Percentiles rank a stretch among this genome's conserved stretches.
Evolutionary conservation across 148 eudicot genomes (phyloP).

Genomic region (Linanthus parryae): DNA sequence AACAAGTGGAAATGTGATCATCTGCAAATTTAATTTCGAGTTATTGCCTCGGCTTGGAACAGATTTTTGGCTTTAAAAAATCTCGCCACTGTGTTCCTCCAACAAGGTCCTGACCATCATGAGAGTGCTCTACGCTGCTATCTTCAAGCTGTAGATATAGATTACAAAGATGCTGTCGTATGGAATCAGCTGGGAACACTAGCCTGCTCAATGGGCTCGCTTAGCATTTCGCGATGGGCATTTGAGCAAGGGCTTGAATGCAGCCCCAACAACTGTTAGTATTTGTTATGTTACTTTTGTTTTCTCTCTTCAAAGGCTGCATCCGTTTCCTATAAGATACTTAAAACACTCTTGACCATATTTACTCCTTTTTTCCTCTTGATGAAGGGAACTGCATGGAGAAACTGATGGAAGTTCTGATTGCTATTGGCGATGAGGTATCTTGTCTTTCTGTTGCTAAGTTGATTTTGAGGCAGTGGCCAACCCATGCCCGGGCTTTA

Average conservation of each 20-base stretch:
- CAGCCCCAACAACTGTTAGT: constrained; percentile 97
- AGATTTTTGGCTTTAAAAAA: constrained; percentile 94
- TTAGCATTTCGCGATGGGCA: constrained; percentile 96
- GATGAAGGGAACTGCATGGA: constrained; percentile 98
- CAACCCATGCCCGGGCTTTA: constrained; percentile 92
- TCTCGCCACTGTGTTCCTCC: constrained; percentile 87
- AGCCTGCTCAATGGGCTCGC: constrained; percentile 86
- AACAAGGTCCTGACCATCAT: constrained; percentile 66
- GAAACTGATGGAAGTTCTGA: constrained; percentile 91
- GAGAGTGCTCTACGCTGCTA: constrained; percentile 83
- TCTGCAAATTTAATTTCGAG: not conserved
- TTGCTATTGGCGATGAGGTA: constrained; percentile 95
- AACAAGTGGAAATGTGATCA: too few species aligned
- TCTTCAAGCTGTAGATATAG: constrained; percentile 98
- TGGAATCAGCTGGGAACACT: constrained; percentile 98
- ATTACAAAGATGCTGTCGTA: constrained; percentile 82
- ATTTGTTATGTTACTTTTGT: constrained; percentile 1
- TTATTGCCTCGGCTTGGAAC: too few species aligned
- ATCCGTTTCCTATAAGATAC: not conserved
- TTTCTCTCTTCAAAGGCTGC: not conserved
- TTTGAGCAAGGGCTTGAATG: constrained; percentile 96
- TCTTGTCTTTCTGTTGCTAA: constrained; percentile 91
- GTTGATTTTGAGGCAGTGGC: constrained; percentile 88
- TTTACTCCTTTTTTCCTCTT: constrained; percentile 7
- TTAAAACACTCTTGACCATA: constrained; percentile 1